Conservation (phyloP, 371 early-diverging fungal genomes). For the Enteropsectra breve region DNA sequence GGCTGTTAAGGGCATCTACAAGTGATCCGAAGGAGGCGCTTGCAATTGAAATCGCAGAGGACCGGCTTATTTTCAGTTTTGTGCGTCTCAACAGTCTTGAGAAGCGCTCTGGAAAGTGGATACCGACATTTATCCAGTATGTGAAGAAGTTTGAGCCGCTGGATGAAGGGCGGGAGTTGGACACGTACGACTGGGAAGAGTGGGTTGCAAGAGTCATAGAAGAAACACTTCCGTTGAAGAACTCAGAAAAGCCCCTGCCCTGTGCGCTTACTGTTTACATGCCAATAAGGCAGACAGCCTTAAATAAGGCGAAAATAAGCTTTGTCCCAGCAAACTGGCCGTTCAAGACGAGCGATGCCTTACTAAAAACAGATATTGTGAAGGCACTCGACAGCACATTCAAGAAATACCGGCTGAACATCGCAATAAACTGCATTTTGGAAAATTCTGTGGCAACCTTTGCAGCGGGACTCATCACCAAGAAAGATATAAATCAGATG, state of each 20-base stretch:
- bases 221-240: too few relatives aligned
- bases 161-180: not conserved
- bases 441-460: slow-evolving; percentile 88
- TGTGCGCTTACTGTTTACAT: not conserved
- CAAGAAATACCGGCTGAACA: slow-evolving; percentile 64
- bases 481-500: slow-evolving; percentile 65
- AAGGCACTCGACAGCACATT: slow-evolving; percentile 69
- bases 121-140: too few relatives aligned
- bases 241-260: too few relatives aligned
- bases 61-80: too few relatives aligned
- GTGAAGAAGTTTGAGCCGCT: too few relatives aligned
- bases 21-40: too few relatives aligned
- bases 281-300: not conserved
- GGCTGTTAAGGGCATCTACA: too few relatives aligned
- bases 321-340: not conserved
- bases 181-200: not conserved
- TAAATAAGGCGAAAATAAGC: not conserved
- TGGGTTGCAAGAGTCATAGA: slow-evolving; percentile 7
- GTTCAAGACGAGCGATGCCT: not conserved
- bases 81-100: too few relatives aligned
- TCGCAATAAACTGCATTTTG: slow-evolving; percentile 73
- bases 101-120: too few relatives aligned
- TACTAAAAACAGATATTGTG: not conserved
- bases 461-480: slow-evolving; percentile 70
- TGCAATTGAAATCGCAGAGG: too few relatives aligned